Percentiles rank a stretch among this genome's conserved stretches.
These are phyloP conservation scores for Protomyces gravidus DNA, from an alignment of 1,139 yeast species.

Conservation along the genomic window DNA sequence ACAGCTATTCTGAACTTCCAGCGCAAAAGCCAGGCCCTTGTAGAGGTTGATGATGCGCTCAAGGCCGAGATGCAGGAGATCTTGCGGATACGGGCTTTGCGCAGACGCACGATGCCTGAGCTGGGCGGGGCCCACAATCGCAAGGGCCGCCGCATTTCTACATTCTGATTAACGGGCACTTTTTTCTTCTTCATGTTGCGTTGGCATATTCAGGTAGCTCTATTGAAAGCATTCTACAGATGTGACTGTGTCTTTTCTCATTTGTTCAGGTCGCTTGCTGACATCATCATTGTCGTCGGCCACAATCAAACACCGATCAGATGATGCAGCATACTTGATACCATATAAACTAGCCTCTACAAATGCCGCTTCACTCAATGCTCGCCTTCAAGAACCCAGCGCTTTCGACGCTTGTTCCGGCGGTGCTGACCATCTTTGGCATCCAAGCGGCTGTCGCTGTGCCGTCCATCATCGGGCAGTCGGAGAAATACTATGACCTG, in stretches of 20 bases:
- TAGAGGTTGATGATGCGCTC: conserved; percentile 15
- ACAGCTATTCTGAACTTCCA: conserved; percentile 65
- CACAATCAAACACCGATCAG: not conserved
- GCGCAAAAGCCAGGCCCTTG: conserved; percentile 27
- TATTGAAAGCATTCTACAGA: not conserved
- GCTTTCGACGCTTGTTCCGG: conserved; percentile 13
- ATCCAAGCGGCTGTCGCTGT: conserved; percentile 22
- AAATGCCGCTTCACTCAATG: conserved; percentile 16
- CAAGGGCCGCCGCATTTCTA: not conserved
- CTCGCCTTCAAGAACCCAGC: conserved; percentile 23
- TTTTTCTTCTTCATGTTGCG: not conserved
- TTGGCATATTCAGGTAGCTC: not conserved
- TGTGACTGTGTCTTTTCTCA: not conserved
- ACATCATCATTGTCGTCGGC: not conserved
- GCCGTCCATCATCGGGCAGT: conserved; percentile 22
- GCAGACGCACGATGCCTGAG: not conserved
- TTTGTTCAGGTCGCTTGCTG: not conserved
- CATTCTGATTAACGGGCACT: not conserved
- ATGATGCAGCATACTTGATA: not conserved
- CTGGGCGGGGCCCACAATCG: not conserved
- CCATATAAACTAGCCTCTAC: too few relatives aligned
- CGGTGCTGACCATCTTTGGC: conserved; percentile 16
- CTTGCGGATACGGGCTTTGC: not conserved
- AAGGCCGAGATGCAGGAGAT: conserved; percentile 9
- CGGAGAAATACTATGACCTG: conserved; percentile 24